phyloP scores from a whole-genome alignment of 345 rosid genomes.

The Aquilaria sinensis region DNA sequence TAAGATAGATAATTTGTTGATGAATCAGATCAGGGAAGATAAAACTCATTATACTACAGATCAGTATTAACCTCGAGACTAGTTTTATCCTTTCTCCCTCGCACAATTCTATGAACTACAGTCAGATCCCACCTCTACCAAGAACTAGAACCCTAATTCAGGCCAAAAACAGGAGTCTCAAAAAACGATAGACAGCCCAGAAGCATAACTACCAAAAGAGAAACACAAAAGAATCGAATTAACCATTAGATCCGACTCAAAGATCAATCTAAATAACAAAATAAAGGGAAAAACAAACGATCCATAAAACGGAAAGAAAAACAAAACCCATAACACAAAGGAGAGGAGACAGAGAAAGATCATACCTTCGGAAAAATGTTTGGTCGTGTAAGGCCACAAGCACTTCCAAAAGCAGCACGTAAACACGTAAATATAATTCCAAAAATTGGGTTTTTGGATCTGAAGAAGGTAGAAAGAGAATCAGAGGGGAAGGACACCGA shows the following conservation, averaged over 20 bases:
- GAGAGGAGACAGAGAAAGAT: slow-evolving; percentile 10
- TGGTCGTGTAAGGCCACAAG: slow-evolving; percentile 9
- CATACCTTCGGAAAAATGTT: slow-evolving; percentile 26
- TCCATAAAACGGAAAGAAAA: no score
- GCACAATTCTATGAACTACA: no score
- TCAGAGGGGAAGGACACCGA: slow-evolving; percentile 1
- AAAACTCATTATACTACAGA: no score
- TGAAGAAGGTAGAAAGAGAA: slow-evolving; percentile 12
- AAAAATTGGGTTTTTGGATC: slow-evolving; percentile 23
- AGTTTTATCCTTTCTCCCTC: no score
- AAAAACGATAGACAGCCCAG: slow-evolving; percentile 11
- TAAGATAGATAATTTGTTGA: no score
- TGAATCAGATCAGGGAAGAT: no score
- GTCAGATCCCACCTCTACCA: no score
- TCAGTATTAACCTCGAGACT: no score
- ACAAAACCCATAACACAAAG: neutral
- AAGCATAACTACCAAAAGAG: slow-evolving; percentile 5
- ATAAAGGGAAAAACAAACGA: neutral
- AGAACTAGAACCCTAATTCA: slow-evolving; percentile 7
- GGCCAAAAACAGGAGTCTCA: neutral
- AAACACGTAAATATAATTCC: neutral
- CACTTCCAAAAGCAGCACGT: slow-evolving; percentile 9
- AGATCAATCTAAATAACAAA: slow-evolving; percentile 10
- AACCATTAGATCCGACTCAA: slow-evolving; percentile 24
- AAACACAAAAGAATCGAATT: neutral